These are phyloP conservation scores for Diaporthe capsici DNA, from an alignment of 2,329 filamentous ascomycete species.

Conservation along the genomic window DNA sequence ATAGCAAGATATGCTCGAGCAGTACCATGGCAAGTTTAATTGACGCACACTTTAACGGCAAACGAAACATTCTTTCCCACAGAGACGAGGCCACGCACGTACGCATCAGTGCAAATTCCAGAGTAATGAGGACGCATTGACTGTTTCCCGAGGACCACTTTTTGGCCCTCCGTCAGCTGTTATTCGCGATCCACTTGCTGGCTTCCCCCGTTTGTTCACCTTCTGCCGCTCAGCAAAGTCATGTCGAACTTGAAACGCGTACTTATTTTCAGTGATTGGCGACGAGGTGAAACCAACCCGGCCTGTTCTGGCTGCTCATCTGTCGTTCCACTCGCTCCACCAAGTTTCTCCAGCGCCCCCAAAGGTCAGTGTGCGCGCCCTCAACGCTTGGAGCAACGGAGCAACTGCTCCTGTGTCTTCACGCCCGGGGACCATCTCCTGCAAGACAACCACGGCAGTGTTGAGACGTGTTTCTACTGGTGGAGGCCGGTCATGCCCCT, in stretches of 20 bases:
- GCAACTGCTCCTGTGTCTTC: background rate
- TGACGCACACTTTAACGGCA: background rate
- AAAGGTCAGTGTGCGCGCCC: constrained; percentile 12
- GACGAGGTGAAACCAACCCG: constrained; percentile 7
- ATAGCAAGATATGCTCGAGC: constrained; percentile 1
- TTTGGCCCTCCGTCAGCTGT: constrained; percentile 27
- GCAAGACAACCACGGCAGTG: background rate
- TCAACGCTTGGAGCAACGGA: constrained; percentile 4
- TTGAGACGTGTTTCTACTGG: constrained; percentile 15
- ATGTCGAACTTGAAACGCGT: constrained; percentile 28
- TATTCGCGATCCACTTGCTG: constrained; percentile 8
- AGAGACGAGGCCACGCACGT: constrained; percentile 3
- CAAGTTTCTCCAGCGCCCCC: constrained; percentile 1
- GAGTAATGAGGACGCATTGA: constrained; percentile 33
- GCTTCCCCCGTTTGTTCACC: background rate
- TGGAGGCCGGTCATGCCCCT: background rate
- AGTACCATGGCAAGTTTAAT: background rate
- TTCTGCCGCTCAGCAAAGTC: background rate
- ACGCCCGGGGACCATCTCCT: background rate
- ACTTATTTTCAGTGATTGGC: constrained; percentile 23
- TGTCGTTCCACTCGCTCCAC: constrained; percentile 22
- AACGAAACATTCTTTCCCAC: background rate
- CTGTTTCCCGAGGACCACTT: constrained; percentile 31
- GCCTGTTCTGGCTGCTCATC: background rate
- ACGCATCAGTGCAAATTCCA: background rate